Evolutionary conservation across 768 basidiomycete genomes (phyloP).

Genomic region (Cystobasidium onofrii): DNA sequence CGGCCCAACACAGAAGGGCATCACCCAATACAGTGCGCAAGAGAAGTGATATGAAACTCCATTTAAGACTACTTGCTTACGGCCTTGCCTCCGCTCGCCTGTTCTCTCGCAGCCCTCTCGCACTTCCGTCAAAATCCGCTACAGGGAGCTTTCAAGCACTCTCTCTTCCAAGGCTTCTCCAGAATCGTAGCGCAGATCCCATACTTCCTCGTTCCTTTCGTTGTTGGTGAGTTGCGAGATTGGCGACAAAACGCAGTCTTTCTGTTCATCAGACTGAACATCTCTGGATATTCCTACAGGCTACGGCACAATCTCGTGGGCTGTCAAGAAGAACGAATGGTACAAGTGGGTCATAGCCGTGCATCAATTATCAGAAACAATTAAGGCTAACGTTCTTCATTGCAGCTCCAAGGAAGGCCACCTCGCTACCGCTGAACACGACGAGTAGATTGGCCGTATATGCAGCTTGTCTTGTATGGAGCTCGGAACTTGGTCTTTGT

Average conservation of each 20-base stretch:
- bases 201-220: conserved; percentile 33
- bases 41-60: background rate
- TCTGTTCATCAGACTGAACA: background rate
- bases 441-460: background rate
- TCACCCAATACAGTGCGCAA: conserved; percentile 32
- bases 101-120: conserved; percentile 29
- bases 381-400: background rate
- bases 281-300: conserved; percentile 2
- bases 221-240: conserved; percentile 20
- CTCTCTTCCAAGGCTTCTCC: conserved; percentile 30
- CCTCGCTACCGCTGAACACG: conserved; percentile 20
- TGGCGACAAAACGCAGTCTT: background rate
- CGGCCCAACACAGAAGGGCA: conserved; percentile 29
- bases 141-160: conserved; percentile 30
- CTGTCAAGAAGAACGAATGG: conserved; percentile 35
- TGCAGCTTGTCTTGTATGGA: no score
- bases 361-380: background rate
- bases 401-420: conserved; percentile 30
- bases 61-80: background rate
- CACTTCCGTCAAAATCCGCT: conserved; percentile 33
- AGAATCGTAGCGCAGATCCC: conserved; percentile 29
- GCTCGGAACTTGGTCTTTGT: background rate
- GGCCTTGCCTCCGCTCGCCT: background rate
- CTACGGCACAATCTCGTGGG: conserved; percentile 31
- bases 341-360: conserved; percentile 28